Evolutionary conservation across 2,329 filamentous ascomycete species (phyloP).

Genomic region (Colletotrichum sidae): DNA sequence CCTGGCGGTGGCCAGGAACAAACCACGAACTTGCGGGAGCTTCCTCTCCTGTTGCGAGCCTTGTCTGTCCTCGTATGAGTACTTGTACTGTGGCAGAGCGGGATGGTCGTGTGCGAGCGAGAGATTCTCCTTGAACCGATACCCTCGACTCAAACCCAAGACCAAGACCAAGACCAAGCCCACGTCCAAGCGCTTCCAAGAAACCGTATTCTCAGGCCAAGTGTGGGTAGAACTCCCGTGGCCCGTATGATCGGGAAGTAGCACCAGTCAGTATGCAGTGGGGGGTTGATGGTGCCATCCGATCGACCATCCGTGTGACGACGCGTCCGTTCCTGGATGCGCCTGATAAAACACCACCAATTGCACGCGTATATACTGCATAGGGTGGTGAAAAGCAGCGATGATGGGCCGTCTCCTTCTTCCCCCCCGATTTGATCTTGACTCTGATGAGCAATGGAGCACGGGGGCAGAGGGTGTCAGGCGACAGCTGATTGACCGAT

Average conservation of each 20-base stretch:
- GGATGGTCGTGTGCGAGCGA: conserved; percentile 8
- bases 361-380: background rate
- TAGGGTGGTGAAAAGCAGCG: background rate
- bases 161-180: background rate
- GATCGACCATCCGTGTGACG: conserved; percentile 35
- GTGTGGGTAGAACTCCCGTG: background rate
- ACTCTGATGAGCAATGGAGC: conserved; percentile 28
- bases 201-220: background rate
- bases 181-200: background rate
- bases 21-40: conserved; percentile 15
- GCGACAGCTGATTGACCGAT: conserved; percentile 2
- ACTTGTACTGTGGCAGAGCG: background rate
- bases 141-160: background rate
- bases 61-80: no score
- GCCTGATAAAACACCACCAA: conserved; percentile 11
- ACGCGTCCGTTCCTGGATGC: conserved; percentile 33
- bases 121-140: conserved; percentile 3
- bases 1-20: conserved; percentile 28
- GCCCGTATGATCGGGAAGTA: conserved; percentile 22
- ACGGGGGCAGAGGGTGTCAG: conserved; percentile 9
- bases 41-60: background rate
- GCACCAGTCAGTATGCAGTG: conserved; percentile 21
- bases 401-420: conserved; percentile 3
- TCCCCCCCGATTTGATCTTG: conserved; percentile 16
- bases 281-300: conserved; percentile 30